Conservation (phyloP, 2,329 filamentous ascomycete species). For the Cercospora canescens region DNA sequence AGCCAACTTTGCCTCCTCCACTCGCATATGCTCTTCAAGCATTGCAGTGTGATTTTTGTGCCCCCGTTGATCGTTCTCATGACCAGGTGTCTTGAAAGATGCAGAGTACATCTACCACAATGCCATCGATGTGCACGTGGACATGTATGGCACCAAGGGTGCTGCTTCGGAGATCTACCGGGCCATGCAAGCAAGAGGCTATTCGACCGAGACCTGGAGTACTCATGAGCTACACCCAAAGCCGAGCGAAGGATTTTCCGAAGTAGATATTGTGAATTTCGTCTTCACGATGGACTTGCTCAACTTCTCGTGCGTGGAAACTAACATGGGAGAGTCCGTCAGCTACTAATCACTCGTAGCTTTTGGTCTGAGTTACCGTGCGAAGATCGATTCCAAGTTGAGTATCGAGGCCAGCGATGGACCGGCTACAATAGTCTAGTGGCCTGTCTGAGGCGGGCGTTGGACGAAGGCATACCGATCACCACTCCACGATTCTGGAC, state of each 20-base stretch:
- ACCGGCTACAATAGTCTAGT: slow-evolving; percentile 96
- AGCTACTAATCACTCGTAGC: slow-evolving; percentile 36
- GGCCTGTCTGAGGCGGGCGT: slow-evolving; percentile 78
- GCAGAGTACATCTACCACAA: slow-evolving; percentile 90
- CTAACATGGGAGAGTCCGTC: neutral
- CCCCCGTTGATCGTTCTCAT: slow-evolving; percentile 36
- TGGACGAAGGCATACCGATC: slow-evolving; percentile 90
- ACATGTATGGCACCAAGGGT: slow-evolving; percentile 76
- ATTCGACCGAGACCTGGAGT: slow-evolving; percentile 83
- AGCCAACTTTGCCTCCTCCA: neutral
- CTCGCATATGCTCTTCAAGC: neutral
- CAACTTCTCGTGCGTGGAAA: slow-evolving; percentile 66
- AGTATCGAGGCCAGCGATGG: slow-evolving; percentile 79
- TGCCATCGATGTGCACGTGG: slow-evolving; percentile 86
- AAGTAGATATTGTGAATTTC: slow-evolving; percentile 64
- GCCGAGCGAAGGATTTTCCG: slow-evolving; percentile 32
- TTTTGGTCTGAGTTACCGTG: slow-evolving; percentile 82
- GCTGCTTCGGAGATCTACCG: slow-evolving; percentile 78
- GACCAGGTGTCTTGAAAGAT: slow-evolving; percentile 74
- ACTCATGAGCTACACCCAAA: slow-evolving; percentile 89
- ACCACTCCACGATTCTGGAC: slow-evolving; percentile 85
- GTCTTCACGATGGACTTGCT: slow-evolving; percentile 97
- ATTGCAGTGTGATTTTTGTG: neutral
- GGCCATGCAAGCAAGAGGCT: slow-evolving; percentile 80
- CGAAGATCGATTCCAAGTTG: slow-evolving; percentile 75